Conservation (phyloP, 2,329 filamentous ascomycete species). For the Cordyceps farinosa region DNA sequence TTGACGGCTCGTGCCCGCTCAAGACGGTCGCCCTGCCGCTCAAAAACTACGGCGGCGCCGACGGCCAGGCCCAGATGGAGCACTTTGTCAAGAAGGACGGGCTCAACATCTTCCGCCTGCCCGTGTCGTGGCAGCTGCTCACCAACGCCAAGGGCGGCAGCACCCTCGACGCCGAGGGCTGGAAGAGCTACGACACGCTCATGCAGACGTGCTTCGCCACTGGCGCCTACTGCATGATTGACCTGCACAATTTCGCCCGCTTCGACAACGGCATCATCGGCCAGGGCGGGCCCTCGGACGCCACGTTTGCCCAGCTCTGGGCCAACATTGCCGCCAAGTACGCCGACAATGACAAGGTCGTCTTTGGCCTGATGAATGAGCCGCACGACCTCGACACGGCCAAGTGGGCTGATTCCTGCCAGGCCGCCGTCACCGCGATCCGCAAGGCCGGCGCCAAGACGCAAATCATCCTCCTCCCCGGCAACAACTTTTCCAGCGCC, state of each 20-base stretch:
- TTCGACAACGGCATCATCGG: slow-evolving; percentile 62
- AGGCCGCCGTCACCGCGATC: slow-evolving; percentile 62
- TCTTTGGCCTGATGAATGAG: slow-evolving; percentile 69
- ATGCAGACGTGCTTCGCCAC: slow-evolving; percentile 54
- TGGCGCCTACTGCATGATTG: slow-evolving; percentile 57
- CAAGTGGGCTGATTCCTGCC: slow-evolving; percentile 57
- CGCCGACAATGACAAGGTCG: slow-evolving; percentile 47
- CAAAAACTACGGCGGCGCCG: slow-evolving; percentile 30
- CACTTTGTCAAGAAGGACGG: slow-evolving; percentile 51
- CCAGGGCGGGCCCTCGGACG: slow-evolving; percentile 60
- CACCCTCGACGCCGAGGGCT: slow-evolving; percentile 44
- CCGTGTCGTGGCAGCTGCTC: slow-evolving; percentile 56
- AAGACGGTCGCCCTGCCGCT: slow-evolving; percentile 35
- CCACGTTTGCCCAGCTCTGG: slow-evolving; percentile 58
- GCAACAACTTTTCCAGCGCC: slow-evolving; percentile 55
- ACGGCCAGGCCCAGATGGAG: slow-evolving; percentile 44
- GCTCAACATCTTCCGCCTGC: slow-evolving; percentile 50
- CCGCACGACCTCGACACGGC: slow-evolving; percentile 57
- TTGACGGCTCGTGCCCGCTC: slow-evolving; percentile 40
- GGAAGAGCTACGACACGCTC: slow-evolving; percentile 51
- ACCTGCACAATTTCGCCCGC: slow-evolving; percentile 57
- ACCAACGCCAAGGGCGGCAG: slow-evolving; percentile 49
- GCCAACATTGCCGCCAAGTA: slow-evolving; percentile 56
- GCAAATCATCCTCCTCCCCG: slow-evolving; percentile 63
- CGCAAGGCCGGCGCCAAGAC: slow-evolving; percentile 58